phyloP scores from a whole-genome alignment of 805 yeast species.

The Yamadazyma phyllophila region DNA sequence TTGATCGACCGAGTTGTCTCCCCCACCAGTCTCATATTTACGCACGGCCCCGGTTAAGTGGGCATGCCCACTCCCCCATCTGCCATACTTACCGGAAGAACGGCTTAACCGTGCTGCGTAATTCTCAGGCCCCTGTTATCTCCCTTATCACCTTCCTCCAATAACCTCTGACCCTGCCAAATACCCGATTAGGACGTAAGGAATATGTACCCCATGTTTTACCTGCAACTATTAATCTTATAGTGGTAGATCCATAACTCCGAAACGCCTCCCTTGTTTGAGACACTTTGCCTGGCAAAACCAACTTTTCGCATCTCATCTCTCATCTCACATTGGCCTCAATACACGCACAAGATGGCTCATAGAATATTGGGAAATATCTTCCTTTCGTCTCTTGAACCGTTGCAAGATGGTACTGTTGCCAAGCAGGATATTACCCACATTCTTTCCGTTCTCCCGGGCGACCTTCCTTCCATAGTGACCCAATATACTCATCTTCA shows the following conservation, averaged over 20 bases:
- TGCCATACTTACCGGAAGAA: background rate
- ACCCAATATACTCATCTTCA: slow-evolving; percentile 52
- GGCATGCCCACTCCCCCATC: background rate
- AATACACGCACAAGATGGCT: slow-evolving; percentile 16
- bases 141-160: background rate
- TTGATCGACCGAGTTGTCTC: background rate
- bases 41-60: background rate
- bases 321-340: background rate
- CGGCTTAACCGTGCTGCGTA: background rate
- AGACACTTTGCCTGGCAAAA: background rate
- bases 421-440: slow-evolving; percentile 55
- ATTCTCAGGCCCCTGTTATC: background rate
- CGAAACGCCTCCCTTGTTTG: background rate
- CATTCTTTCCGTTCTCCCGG: slow-evolving; percentile 68
- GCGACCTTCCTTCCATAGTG: slow-evolving; percentile 51
- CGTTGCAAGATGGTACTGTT: slow-evolving; percentile 43
- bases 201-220: background rate
- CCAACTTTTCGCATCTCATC: slow-evolving; percentile 7
- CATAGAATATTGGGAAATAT: slow-evolving; percentile 77
- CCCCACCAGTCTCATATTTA: background rate
- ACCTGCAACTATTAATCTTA: no score
- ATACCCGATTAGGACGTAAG: background rate
- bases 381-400: slow-evolving; percentile 62
- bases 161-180: background rate
- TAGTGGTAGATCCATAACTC: background rate